Percentiles rank a stretch among this genome's conserved stretches.
These are phyloP conservation scores for Dryas octopetala DNA, from an alignment of 306 rosid genomes.

Conservation along the genomic window DNA sequence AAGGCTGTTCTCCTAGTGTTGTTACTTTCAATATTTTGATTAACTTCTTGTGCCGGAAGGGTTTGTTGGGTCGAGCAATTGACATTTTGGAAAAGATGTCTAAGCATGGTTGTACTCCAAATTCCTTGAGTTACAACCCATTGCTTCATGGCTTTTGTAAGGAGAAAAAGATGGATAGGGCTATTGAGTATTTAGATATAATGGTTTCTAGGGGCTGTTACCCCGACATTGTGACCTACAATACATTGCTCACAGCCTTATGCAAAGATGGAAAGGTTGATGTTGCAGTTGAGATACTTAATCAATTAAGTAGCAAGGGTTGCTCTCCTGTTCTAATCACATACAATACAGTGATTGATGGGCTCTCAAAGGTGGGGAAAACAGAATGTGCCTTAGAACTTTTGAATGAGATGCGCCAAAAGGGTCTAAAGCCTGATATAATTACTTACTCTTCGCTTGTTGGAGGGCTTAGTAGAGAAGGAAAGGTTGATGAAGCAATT, in stretches of 20 bases:
- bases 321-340: constrained; percentile 90
- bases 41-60: constrained; percentile 81
- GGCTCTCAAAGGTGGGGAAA: constrained; percentile 79
- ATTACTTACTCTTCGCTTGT: constrained; percentile 81
- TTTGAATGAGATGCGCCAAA: constrained; percentile 70
- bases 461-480: constrained; percentile 82
- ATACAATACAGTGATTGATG: constrained; percentile 83
- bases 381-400: constrained; percentile 66
- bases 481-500: constrained; percentile 64
- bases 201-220: constrained; percentile 93
- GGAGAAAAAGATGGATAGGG: constrained; percentile 87
- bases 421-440: constrained; percentile 78
- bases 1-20: constrained; percentile 91
- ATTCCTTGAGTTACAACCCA: constrained; percentile 94
- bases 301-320: constrained; percentile 77
- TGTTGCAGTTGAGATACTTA: constrained; percentile 76
- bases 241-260: constrained; percentile 81
- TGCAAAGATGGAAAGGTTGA: constrained; percentile 96
- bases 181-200: constrained; percentile 72
- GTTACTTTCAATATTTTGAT: constrained; percentile 97
- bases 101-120: constrained; percentile 74
- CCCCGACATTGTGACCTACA: constrained; percentile 93
- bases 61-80: constrained; percentile 81
- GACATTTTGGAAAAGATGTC: constrained; percentile 93
- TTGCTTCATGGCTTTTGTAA: constrained; percentile 91